Evolutionary conservation across 2,329 filamentous ascomycete species (phyloP), one percentile per base, ranked within the genome.

Genomic region (Chalaropsis ovoidea): DNA sequence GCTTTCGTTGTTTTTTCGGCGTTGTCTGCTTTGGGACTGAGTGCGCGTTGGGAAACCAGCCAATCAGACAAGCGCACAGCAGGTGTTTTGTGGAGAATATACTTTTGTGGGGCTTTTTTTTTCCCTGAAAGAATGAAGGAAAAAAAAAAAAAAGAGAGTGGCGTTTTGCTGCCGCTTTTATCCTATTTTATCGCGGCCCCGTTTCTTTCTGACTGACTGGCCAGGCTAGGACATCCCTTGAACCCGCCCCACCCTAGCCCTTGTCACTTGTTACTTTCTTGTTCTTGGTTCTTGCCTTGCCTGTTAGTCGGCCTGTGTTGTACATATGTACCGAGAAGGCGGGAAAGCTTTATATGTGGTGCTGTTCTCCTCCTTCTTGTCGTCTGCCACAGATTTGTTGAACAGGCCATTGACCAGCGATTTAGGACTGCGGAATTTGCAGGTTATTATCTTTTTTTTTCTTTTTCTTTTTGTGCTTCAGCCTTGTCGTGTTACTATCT

Each of bases 291-390:
- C n/a, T 47, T 17, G 45, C 49, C 49, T 54, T 27, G 22, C 52
- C 27, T 56, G 52, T 35, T 56, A 56, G 52, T 35, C 52, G 22
- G 27, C 24, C 22, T 31, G 52, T 56, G 52, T 56, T 56, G 13
- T 24, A 56, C 43, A 27, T 31, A 27, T 31, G 39, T 49, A 43
- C 61, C 61, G 41, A 35, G 61, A 62, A 31, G 61, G 41, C 24
- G 61, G 61, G 61, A 62, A 35, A 27, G 41, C 41, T 49, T 64
- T 58, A 64, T 54, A 64, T 54, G n/a, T 47, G 35, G 45, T 27
- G 22, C 31, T 31, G 47, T 58, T 56, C 62, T 47, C 31, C 13
- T 54, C 27, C 31, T 63, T n/a, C n/a, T n/a, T n/a, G n/a, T n/a
- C n/a, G n/a, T n/a, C n/a, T n/a, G n/a, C n/a, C n/a, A n/a, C n/a